A percentile compares a stretch with the other conserved stretches of the same genome.
Conservation (phyloP, 345 rosid genomes). For the Hibiscus trionum region DNA sequence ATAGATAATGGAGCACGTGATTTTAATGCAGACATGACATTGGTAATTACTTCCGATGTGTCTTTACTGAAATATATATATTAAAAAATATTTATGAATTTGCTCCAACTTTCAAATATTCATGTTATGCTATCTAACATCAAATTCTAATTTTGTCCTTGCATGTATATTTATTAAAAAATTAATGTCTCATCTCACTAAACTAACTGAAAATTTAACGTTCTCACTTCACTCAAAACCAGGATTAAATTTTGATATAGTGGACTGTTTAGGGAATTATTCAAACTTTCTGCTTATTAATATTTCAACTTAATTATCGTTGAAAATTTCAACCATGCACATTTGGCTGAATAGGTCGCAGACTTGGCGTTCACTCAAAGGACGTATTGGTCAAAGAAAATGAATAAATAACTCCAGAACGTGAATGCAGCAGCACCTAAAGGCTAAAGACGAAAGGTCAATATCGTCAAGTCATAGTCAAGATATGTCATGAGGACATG, state of each 20-base stretch:
- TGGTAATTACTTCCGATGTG: too few relatives aligned
- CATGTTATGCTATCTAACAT: too few relatives aligned
- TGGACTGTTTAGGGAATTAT: background rate
- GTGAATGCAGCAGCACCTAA: background rate
- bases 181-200: too few relatives aligned
- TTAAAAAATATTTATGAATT: too few relatives aligned
- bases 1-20: slow-evolving; percentile 3
- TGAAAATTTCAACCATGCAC: background rate
- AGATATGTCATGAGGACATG: background rate
- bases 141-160: too few relatives aligned
- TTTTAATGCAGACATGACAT: background rate
- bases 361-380: background rate
- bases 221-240: background rate
- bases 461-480: background rate
- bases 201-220: background rate
- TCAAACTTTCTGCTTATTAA: background rate
- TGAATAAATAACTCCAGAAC: background rate
- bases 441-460: background rate
- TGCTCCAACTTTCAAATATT: too few relatives aligned
- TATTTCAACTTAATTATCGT: background rate
- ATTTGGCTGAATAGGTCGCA: background rate
- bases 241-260: background rate
- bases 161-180: too few relatives aligned
- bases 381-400: background rate
- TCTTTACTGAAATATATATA: too few relatives aligned